Percentiles rank a stretch among this genome's conserved stretches.
Evolutionary conservation across 106 monocot species (phyloP).

Genomic region (Apostasia ramifera): DNA sequence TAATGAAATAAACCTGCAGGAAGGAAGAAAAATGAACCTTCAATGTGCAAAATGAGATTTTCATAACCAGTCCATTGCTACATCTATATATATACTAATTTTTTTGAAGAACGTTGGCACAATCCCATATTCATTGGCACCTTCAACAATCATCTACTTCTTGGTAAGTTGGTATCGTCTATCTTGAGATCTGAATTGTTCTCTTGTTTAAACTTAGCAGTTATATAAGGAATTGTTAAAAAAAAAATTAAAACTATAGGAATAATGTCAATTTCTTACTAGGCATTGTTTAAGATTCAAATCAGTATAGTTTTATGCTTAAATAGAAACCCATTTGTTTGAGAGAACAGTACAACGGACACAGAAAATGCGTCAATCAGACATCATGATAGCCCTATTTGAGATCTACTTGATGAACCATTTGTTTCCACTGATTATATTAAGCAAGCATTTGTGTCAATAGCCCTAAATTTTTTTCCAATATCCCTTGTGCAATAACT

Average conservation of each 20-base stretch:
- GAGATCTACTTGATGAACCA: too few relatives aligned
- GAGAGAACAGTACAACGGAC: too few relatives aligned
- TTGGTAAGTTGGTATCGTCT: background rate
- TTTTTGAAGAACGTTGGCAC: background rate
- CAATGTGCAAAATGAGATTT: slow-evolving; percentile 10
- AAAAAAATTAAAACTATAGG: background rate
- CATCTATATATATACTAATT: background rate
- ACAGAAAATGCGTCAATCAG: too few relatives aligned
- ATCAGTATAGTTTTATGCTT: too few relatives aligned
- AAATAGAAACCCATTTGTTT: too few relatives aligned
- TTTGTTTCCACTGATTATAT: too few relatives aligned
- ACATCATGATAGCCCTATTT: too few relatives aligned
- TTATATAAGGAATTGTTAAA: background rate
- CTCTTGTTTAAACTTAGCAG: background rate
- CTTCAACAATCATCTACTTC: background rate
- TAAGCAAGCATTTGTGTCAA: too few relatives aligned
- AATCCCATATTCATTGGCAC: too few relatives aligned
- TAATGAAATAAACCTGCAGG: background rate
- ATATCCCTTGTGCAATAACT: too few relatives aligned
- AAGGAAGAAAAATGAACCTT: background rate
- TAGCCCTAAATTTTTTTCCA: too few relatives aligned
- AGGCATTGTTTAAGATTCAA: too few relatives aligned
- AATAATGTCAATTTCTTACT: background rate
- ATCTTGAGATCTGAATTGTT: background rate
- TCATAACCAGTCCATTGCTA: background rate